A percentile compares a stretch with the other conserved stretches of the same genome.
phyloP scores from a whole-genome alignment of 176 grass and related monocot species.

The Phoenix roebelenii region DNA sequence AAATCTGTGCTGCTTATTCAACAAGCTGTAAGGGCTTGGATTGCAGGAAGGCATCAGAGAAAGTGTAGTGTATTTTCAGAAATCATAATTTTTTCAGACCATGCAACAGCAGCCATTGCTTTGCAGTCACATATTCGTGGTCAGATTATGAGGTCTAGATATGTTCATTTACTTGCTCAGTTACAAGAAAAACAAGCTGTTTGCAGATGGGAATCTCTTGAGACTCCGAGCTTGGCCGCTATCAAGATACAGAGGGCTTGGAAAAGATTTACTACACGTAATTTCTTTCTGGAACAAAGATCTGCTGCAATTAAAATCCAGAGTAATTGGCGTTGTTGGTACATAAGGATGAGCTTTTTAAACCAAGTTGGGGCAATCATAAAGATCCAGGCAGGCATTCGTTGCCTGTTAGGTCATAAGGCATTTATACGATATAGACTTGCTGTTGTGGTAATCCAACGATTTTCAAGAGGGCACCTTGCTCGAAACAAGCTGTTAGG shows the following conservation, averaged over 20 bases:
- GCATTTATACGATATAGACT: conserved; percentile 8
- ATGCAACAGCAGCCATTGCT: conserved; percentile 9
- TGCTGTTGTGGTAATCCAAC: conserved; percentile 36
- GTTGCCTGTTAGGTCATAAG: conserved; percentile 19
- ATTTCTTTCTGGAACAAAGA: conserved; percentile 14
- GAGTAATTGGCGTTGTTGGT: conserved; percentile 40
- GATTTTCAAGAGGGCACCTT: conserved; percentile 34
- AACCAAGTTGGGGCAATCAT: conserved; percentile 29
- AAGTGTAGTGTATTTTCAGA: conserved; percentile 6
- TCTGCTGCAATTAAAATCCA: conserved; percentile 46
- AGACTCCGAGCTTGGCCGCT: conserved; percentile 29
- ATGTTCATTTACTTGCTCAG: conserved; percentile 15
- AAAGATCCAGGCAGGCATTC: conserved; percentile 30
- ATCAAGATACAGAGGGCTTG: conserved; percentile 41
- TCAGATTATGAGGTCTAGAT: conserved; percentile 7
- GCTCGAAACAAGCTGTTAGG: conserved; percentile 47
- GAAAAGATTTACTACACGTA: conserved; percentile 27
- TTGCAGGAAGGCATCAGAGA: conserved; percentile 20
- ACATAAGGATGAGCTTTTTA: conserved; percentile 20
- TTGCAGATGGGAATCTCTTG: conserved; percentile 1
- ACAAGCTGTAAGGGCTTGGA: conserved; percentile 35
- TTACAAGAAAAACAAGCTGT: conserved; percentile 4
- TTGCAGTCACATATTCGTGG: conserved; percentile 1
- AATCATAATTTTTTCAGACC: conserved; percentile 8
- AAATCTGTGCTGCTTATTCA: conserved; percentile 38